Percentiles rank a stretch among this genome's conserved stretches.
phyloP scores from a whole-genome alignment of 176 grass and related monocot genomes.

The Tuctoria greenei region DNA sequence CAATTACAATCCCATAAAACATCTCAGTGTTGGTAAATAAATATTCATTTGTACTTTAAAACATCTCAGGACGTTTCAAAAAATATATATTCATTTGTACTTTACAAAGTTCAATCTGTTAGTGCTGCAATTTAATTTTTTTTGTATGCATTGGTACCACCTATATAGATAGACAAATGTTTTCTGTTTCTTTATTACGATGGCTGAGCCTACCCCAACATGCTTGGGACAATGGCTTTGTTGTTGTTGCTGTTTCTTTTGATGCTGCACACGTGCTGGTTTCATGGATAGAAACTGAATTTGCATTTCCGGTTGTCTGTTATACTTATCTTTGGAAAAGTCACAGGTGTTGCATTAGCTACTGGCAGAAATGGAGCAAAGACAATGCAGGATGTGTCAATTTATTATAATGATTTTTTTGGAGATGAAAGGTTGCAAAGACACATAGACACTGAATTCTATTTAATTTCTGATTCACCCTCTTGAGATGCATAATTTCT shows the following conservation, averaged over 20 bases:
- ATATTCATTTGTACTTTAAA: not conserved
- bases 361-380: not conserved
- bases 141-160: not conserved
- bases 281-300: not conserved
- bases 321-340: not conserved
- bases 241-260: too few relatives aligned
- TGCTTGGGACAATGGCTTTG: too few relatives aligned
- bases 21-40: constrained; percentile 8
- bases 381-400: not conserved
- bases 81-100: not conserved
- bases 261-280: not conserved
- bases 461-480: not conserved
- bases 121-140: not conserved
- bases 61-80: too few relatives aligned
- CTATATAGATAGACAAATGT: not conserved
- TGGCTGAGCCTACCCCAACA: too few relatives aligned
- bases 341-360: not conserved
- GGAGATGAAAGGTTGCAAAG: constrained; percentile 12
- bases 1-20: not conserved
- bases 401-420: not conserved
- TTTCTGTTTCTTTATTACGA: not conserved
- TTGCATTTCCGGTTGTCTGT: not conserved
- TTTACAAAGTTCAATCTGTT: not conserved
- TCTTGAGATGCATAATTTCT: not conserved
- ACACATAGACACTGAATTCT: constrained; percentile 1